Conservation (phyloP, 768 basidiomycete genomes). For the Basidioascus undulatus region DNA sequence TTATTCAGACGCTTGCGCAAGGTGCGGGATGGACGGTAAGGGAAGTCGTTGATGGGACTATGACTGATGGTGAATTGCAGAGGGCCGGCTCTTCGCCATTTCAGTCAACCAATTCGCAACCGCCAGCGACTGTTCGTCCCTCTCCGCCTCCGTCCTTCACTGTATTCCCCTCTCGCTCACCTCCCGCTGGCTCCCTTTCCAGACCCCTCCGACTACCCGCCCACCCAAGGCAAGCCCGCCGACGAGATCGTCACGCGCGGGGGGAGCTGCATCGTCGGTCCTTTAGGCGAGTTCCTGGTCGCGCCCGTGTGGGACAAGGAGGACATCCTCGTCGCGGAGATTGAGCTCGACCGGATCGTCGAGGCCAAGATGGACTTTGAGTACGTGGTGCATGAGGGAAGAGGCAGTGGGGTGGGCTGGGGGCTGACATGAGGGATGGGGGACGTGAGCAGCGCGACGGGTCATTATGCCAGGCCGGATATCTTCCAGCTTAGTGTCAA, state of each 20-base stretch:
- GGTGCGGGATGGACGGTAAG: not conserved
- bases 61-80: too few species aligned
- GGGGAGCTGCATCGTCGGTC: constrained; percentile 10
- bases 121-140: not conserved
- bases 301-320: constrained; percentile 12
- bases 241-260: constrained; percentile 8
- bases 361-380: constrained; percentile 12
- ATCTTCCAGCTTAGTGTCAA: too few species aligned
- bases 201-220: not conserved
- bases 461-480: too few species aligned
- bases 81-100: too few species aligned
- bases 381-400: constrained; percentile 8
- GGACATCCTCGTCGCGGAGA: constrained; percentile 10
- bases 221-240: not conserved
- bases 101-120: not conserved
- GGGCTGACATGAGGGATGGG: not conserved
- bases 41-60: not conserved
- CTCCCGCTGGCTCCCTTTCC: not conserved
- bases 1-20: not conserved
- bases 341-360: constrained; percentile 7
- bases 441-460: too few species aligned
- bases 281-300: constrained; percentile 11
- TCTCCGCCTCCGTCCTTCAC: not conserved
- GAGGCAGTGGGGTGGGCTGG: constrained; percentile 5
- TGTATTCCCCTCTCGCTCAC: not conserved